A percentile compares a stretch with the other conserved stretches of the same genome.
These are phyloP conservation scores for Mimosa bimucronata DNA, from an alignment of 306 rosid genomes.

Conservation along the genomic window DNA sequence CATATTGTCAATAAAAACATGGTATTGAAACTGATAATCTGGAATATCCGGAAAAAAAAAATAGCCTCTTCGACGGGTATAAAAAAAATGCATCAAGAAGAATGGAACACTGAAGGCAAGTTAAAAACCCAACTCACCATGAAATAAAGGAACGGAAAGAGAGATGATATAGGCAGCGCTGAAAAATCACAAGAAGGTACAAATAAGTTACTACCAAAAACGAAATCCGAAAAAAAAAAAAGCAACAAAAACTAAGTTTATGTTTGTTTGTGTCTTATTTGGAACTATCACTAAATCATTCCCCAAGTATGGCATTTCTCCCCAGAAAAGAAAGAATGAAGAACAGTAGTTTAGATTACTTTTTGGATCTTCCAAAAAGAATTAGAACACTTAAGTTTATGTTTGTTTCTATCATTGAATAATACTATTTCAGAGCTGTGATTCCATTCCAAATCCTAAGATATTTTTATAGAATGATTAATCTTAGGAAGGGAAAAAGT, in stretches of 20 bases:
- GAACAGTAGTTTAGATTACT: neutral
- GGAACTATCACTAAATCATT: neutral
- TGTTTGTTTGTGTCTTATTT: neutral
- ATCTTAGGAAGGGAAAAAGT: neutral
- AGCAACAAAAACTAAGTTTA: neutral
- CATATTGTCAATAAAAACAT: neutral
- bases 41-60: neutral
- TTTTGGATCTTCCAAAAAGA: too few species aligned
- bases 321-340: neutral
- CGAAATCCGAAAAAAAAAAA: neutral
- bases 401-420: too few species aligned
- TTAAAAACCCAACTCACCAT: slow-evolving; percentile 11
- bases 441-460: neutral
- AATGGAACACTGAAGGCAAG: neutral
- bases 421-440: too few species aligned
- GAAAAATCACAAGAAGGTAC: slow-evolving; percentile 24
- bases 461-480: neutral
- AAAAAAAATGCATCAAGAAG: neutral
- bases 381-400: too few species aligned
- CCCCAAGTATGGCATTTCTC: neutral
- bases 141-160: slow-evolving; percentile 59
- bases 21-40: neutral
- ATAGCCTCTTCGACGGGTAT: neutral
- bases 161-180: slow-evolving; percentile 51
- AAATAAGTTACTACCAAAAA: neutral